Percentiles rank a stretch among this genome's conserved stretches.
These are phyloP conservation scores for Hericium erinaceus DNA, from an alignment of 768 basidiomycete genomes.

Conservation along the genomic window DNA sequence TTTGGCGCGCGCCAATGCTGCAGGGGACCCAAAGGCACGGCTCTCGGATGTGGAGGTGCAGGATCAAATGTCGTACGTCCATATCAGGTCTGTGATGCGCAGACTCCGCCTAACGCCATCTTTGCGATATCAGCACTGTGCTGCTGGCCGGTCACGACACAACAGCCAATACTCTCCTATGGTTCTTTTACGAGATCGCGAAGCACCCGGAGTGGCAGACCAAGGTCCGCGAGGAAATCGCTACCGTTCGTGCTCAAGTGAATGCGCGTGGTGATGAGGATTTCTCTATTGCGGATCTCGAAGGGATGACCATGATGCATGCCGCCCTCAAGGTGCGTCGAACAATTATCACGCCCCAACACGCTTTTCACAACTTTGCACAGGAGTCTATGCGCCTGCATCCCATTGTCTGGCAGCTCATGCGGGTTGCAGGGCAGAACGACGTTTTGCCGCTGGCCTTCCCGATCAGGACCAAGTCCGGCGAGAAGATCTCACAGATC, in stretches of 20 bases:
- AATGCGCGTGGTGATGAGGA: not conserved
- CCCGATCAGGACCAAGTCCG: conserved; percentile 9
- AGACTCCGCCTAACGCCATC: not conserved
- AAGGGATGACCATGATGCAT: conserved; percentile 5
- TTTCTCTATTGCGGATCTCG: conserved; percentile 3
- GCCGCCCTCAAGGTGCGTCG: conserved; percentile 7
- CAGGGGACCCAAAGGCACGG: not conserved
- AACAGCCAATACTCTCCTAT: conserved; percentile 5
- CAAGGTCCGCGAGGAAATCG: conserved; percentile 12
- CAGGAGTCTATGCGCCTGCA: conserved; percentile 11
- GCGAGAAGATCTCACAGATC: conserved; percentile 3
- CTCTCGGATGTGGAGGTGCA: conserved; percentile 2
- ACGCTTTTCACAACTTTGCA: not conserved
- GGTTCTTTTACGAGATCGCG: conserved; percentile 13
- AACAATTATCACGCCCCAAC: not conserved
- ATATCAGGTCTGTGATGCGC: not conserved
- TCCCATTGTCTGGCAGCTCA: conserved; percentile 7
- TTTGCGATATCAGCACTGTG: not conserved
- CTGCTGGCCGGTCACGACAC: conserved; percentile 13
- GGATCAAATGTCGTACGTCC: conserved; percentile 10
- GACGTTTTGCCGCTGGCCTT: conserved; percentile 4
- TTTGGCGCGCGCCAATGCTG: conserved; percentile 10
- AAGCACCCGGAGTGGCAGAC: conserved; percentile 10
- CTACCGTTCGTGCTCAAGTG: not conserved
- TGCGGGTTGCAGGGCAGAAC: not conserved